Percentiles rank a stretch among this genome's conserved stretches.
phyloP scores from a whole-genome alignment of 2,329 filamentous ascomycete species.

The Sphaerostilbella broomeana region DNA sequence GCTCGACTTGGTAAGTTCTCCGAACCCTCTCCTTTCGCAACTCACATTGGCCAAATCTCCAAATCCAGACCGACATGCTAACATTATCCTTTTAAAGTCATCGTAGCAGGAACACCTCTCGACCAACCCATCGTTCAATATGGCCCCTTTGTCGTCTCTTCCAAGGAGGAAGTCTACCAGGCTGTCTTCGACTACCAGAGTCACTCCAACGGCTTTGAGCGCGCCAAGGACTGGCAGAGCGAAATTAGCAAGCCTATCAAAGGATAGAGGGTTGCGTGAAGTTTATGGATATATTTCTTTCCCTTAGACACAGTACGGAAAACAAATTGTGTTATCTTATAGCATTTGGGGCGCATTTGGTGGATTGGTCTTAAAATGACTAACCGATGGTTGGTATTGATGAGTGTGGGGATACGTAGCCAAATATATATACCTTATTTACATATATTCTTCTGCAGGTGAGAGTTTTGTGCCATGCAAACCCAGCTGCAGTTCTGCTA shows the following conservation, averaged over 20 bases:
- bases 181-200: constrained; percentile 70
- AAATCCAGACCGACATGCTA: no score
- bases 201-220: constrained; percentile 70
- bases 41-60: neutral
- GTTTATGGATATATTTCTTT: no score
- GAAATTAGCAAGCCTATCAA: constrained; percentile 77
- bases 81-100: constrained; percentile 35
- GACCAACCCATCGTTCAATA: constrained; percentile 79
- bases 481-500: no score
- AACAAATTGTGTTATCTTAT: neutral
- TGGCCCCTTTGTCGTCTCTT: constrained; percentile 74
- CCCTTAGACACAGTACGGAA: no score
- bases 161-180: constrained; percentile 66
- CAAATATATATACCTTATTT: no score
- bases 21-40: neutral
- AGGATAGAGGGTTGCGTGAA: no score
- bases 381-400: constrained; percentile 24
- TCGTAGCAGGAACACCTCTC: constrained; percentile 72
- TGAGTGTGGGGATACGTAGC: neutral
- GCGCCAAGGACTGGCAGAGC: constrained; percentile 71
- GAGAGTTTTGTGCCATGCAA: no score
- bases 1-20: constrained; percentile 44
- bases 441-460: no score
- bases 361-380: no score
- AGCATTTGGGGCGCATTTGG: constrained; percentile 15